These are phyloP conservation scores for Yueomyces sinensis DNA, from an alignment of 805 yeast genomes.

Conservation along the genomic window DNA sequence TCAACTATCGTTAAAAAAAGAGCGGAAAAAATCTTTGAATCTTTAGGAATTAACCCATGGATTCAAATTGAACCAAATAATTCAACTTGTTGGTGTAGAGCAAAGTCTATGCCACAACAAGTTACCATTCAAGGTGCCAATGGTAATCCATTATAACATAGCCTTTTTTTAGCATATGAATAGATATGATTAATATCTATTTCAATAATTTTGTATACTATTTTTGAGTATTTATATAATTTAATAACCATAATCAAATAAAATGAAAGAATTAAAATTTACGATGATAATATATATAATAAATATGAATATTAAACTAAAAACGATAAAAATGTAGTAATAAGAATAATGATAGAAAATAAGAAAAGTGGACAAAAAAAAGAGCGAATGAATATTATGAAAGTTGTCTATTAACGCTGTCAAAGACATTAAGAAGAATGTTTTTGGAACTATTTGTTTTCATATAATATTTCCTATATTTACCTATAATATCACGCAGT, in stretches of 20 bases:
- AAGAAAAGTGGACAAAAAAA: too few species aligned
- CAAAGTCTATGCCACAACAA: slow-evolving; percentile 2
- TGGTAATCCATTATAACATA: too few species aligned
- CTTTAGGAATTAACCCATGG: slow-evolving; percentile 38
- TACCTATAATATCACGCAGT: slow-evolving; percentile 35
- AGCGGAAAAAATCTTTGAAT: slow-evolving; percentile 41
- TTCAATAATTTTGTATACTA: too few species aligned
- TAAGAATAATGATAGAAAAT: background rate
- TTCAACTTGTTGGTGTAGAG: slow-evolving; percentile 58
- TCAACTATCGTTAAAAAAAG: slow-evolving; percentile 44
- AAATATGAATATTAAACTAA: too few species aligned
- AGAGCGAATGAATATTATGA: too few species aligned
- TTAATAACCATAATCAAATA: too few species aligned
- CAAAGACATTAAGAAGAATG: slow-evolving; percentile 19
- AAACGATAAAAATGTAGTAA: too few species aligned
- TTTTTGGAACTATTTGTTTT: slow-evolving; percentile 17
- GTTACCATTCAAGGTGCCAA: background rate
- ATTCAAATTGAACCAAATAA: slow-evolving; percentile 57
- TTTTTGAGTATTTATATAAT: too few species aligned
- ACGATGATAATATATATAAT: too few species aligned
- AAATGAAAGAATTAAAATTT: too few species aligned
- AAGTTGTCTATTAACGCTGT: slow-evolving; percentile 8
- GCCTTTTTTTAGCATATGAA: too few species aligned
- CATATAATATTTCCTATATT: slow-evolving; percentile 40
- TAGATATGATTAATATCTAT: too few species aligned